These are phyloP conservation scores for Bruguiera gymnorhiza DNA, from an alignment of 345 rosid species.

Conservation along the genomic window DNA sequence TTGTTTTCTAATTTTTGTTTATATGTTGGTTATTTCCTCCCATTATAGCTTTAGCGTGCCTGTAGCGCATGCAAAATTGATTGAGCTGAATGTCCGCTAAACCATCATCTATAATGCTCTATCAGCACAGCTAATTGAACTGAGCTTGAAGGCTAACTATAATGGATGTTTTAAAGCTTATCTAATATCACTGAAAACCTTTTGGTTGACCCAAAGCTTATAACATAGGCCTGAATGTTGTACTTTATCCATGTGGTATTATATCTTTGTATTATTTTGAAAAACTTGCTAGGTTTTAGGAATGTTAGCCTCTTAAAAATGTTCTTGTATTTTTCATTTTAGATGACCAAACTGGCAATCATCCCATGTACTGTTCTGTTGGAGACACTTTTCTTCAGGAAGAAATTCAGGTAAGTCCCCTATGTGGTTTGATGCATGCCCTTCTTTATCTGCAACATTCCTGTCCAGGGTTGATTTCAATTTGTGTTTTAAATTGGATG, in stretches of 20 bases:
- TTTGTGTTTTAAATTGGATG: background rate
- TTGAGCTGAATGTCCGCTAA: too few relatives aligned
- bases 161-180: too few relatives aligned
- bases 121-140: too few relatives aligned
- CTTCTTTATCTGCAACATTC: too few relatives aligned
- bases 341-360: constrained; percentile 99
- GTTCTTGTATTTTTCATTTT: constrained; percentile 16
- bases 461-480: background rate
- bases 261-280: background rate
- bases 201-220: too few relatives aligned
- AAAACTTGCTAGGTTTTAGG: background rate
- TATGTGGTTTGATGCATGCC: background rate
- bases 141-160: too few relatives aligned
- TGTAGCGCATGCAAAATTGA: too few relatives aligned
- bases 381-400: constrained; percentile 98
- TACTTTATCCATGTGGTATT: background rate
- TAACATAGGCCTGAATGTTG: background rate
- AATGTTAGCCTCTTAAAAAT: constrained; percentile 18
- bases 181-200: too few relatives aligned
- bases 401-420: constrained; percentile 74
- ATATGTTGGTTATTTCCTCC: background rate
- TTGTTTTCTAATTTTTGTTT: background rate
- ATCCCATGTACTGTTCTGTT: constrained; percentile 97
- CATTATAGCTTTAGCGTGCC: too few relatives aligned
- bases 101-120: too few relatives aligned